Conservation (phyloP, 1,139 yeast genomes). For the Saccharomyces hybrid region DNA sequence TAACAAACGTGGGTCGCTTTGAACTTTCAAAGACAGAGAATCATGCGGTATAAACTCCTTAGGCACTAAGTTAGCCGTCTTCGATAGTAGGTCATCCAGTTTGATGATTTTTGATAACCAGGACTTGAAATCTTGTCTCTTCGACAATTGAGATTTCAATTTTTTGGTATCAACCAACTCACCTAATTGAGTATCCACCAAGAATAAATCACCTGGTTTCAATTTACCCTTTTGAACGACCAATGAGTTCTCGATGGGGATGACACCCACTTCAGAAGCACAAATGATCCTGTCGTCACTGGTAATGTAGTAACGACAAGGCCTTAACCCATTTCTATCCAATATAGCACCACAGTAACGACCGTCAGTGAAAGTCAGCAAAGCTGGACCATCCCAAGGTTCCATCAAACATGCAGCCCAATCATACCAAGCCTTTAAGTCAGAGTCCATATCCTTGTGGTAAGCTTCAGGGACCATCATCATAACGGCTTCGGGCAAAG, state of each 20-base stretch:
- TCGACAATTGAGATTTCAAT: slow-evolving; percentile 69
- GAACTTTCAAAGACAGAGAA: slow-evolving; percentile 40
- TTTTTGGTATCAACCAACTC: slow-evolving; percentile 88
- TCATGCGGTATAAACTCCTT: slow-evolving; percentile 19
- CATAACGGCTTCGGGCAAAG: slow-evolving; percentile 98
- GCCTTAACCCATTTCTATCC: slow-evolving; percentile 95
- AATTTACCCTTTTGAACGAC: slow-evolving; percentile 87
- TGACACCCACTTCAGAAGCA: slow-evolving; percentile 97
- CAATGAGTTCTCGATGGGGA: slow-evolving; percentile 76
- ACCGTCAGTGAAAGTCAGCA: slow-evolving; percentile 94
- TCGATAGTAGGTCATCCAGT: slow-evolving; percentile 62
- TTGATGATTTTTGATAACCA: slow-evolving; percentile 87
- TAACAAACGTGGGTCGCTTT: slow-evolving; percentile 71
- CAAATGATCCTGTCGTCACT: slow-evolving; percentile 93
- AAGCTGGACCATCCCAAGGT: slow-evolving; percentile 99
- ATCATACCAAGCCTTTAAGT: slow-evolving; percentile 89
- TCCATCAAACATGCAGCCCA: slow-evolving; percentile 99
- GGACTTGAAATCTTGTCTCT: slow-evolving; percentile 82
- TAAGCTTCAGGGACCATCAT: slow-evolving; percentile 96
- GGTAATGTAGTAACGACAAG: slow-evolving; percentile 94
- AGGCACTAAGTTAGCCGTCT: slow-evolving; percentile 31
- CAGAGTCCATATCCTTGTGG: slow-evolving; percentile 94
- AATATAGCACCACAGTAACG: slow-evolving; percentile 97
- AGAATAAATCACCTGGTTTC: slow-evolving; percentile 93
- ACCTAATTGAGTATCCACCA: slow-evolving; percentile 90